Conservation (phyloP, 2,329 filamentous ascomycete genomes). For the Byssochlamys sp. region DNA sequence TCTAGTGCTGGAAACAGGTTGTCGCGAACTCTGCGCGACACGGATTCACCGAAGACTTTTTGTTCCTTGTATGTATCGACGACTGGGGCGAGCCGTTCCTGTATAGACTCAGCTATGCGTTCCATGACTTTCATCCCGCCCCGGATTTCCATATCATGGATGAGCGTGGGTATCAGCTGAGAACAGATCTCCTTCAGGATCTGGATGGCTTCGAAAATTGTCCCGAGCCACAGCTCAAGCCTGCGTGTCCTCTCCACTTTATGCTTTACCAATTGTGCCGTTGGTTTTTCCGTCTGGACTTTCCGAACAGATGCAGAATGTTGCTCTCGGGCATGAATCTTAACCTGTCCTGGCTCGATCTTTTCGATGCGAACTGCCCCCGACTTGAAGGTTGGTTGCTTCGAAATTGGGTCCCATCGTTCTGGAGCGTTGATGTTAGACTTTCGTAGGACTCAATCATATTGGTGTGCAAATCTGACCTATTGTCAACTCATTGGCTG, state of each 20-base stretch:
- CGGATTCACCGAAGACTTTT: conserved; percentile 11
- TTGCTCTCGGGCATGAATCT: conserved; percentile 12
- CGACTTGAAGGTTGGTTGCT: conserved; percentile 30
- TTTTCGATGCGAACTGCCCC: conserved; percentile 27
- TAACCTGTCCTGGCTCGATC: conserved; percentile 9
- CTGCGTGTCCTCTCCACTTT: conserved; percentile 13
- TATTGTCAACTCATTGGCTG: conserved; percentile 30
- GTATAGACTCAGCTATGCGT: conserved; percentile 15
- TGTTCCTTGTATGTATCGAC: conserved; percentile 19
- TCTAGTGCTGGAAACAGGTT: conserved; percentile 16
- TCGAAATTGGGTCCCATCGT: conserved; percentile 28
- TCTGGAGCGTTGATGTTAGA: conserved; percentile 5
- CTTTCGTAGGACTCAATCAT: not conserved
- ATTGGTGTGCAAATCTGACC: conserved; percentile 11
- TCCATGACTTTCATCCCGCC: conserved; percentile 19
- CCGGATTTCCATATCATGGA: conserved; percentile 21
- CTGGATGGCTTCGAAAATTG: conserved; percentile 18
- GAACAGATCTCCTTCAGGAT: conserved; percentile 1
- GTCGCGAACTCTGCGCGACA: conserved; percentile 15
- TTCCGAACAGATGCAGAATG: conserved; percentile 14
- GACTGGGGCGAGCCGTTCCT: conserved; percentile 12
- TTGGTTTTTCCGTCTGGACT: conserved; percentile 5
- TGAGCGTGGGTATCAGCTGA: conserved; percentile 1
- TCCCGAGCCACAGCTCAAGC: conserved; percentile 25
- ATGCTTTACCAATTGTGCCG: conserved; percentile 4